A percentile compares a stretch with the other conserved stretches of the same genome.
Conservation (phyloP, 257 asterid species). For the Eucommia ulmoides region DNA sequence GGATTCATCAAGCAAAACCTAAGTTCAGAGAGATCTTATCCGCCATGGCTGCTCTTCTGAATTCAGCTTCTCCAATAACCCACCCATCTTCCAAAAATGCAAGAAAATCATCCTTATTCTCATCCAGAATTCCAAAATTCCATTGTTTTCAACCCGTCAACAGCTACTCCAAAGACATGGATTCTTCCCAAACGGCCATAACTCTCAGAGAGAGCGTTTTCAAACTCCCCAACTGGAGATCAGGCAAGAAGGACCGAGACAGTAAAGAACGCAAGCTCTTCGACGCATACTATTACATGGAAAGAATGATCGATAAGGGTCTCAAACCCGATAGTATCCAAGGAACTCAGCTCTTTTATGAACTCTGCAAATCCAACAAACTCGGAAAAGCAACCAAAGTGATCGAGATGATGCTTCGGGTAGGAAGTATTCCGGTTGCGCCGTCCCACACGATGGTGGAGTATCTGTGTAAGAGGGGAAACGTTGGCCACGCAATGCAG, state of each 20-base stretch:
- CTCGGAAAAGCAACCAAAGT: conserved; percentile 66
- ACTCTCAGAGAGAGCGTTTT: conserved; percentile 34
- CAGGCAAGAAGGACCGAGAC: conserved; percentile 47
- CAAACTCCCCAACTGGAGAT: conserved; percentile 72
- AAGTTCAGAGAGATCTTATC: no score
- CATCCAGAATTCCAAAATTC: conserved; percentile 27
- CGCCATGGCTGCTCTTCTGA: conserved; percentile 38
- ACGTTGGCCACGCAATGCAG: conserved; percentile 91
- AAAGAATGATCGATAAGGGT: conserved; percentile 67
- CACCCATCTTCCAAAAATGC: conserved; percentile 34
- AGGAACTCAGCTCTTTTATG: conserved; percentile 63
- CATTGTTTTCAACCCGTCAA: conserved; percentile 25
- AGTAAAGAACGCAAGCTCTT: conserved; percentile 41
- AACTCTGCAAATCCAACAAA: conserved; percentile 68
- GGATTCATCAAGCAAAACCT: no score
- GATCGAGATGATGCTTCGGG: conserved; percentile 70
- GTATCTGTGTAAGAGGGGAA: conserved; percentile 66
- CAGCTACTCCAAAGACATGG: conserved; percentile 25
- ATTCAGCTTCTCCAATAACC: conserved; percentile 40
- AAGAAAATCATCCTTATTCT: conserved; percentile 23
- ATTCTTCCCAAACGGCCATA: conserved; percentile 30
- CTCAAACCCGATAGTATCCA: conserved; percentile 51
- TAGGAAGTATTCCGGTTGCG: conserved; percentile 60
- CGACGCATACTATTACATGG: conserved; percentile 66
- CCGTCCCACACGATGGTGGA: conserved; percentile 66